These are phyloP conservation scores for Auricularia heimuer DNA, from an alignment of 768 basidiomycete species.

Conservation along the genomic window DNA sequence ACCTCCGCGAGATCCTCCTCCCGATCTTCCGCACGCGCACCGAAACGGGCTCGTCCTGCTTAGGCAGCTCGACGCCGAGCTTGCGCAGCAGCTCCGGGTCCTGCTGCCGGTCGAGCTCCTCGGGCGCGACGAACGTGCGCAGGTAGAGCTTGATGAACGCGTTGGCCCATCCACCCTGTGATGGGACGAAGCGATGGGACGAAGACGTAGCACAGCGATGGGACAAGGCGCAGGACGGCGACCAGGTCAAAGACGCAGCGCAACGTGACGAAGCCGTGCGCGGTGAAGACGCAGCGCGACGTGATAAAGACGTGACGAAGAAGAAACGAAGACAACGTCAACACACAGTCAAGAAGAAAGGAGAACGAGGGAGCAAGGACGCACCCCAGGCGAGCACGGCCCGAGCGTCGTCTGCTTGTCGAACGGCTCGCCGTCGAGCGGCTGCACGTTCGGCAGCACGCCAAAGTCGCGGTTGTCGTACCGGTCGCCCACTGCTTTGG, in stretches of 20 bases:
- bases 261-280: no score
- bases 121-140: slow-evolving; percentile 63
- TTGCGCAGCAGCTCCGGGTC: neutral
- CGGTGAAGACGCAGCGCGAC: no score
- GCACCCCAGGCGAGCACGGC: slow-evolving; percentile 50
- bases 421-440: slow-evolving; percentile 38
- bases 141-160: slow-evolving; percentile 71
- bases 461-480: slow-evolving; percentile 82
- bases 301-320: no score
- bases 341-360: no score
- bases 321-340: no score
- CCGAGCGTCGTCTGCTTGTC: slow-evolving; percentile 63
- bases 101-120: slow-evolving; percentile 47
- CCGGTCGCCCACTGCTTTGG: slow-evolving; percentile 39
- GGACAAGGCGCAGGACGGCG: neutral
- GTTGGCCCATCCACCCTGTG: slow-evolving; percentile 61
- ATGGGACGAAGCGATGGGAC: neutral
- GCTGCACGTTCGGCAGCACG: slow-evolving; percentile 73
- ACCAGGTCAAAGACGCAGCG: no score
- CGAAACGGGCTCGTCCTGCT: neutral
- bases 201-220: neutral
- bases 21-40: neutral
- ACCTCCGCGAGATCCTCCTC: neutral
- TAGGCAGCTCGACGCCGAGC: slow-evolving; percentile 1
- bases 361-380: slow-evolving; percentile 15